phyloP scores from a whole-genome alignment of 208 protist genomes.

The Kentomonas sorsogonicus region DNA sequence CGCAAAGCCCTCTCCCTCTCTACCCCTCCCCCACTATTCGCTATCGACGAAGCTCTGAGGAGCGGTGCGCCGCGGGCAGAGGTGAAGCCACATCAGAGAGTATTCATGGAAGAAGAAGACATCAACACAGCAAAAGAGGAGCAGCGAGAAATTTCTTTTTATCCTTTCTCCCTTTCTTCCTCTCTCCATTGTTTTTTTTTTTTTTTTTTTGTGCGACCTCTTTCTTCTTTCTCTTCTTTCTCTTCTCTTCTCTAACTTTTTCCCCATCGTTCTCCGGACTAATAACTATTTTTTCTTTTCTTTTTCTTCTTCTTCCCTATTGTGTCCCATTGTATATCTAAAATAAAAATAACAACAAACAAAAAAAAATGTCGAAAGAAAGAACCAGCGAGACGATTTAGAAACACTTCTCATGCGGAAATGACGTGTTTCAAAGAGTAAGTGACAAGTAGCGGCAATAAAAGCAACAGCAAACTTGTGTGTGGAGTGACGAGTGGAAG shows the following conservation, averaged over 20 bases:
- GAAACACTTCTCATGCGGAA: no score
- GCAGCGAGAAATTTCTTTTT: background rate
- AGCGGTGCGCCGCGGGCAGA: background rate
- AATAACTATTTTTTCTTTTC: background rate
- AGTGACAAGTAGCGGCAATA: no score
- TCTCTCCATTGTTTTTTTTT: background rate
- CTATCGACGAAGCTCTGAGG: background rate
- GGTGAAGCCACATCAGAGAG: background rate
- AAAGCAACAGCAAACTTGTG: no score
- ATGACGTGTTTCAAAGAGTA: no score
- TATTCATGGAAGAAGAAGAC: background rate
- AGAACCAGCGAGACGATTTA: no score
- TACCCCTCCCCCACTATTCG: no score
- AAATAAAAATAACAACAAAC: no score
- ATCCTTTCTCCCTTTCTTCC: background rate
- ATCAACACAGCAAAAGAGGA: background rate
- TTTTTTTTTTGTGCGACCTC: background rate
- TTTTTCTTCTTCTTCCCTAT: slow-evolving; percentile 1
- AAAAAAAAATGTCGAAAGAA: no score
- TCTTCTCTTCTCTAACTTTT: background rate
- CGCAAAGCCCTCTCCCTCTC: no score
- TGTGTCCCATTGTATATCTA: no score
- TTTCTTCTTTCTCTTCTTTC: background rate
- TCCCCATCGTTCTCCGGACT: background rate
- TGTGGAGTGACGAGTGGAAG: no score